phyloP scores from a whole-genome alignment of 2,329 filamentous ascomycete species.

The Neoarthrinium moseri region DNA sequence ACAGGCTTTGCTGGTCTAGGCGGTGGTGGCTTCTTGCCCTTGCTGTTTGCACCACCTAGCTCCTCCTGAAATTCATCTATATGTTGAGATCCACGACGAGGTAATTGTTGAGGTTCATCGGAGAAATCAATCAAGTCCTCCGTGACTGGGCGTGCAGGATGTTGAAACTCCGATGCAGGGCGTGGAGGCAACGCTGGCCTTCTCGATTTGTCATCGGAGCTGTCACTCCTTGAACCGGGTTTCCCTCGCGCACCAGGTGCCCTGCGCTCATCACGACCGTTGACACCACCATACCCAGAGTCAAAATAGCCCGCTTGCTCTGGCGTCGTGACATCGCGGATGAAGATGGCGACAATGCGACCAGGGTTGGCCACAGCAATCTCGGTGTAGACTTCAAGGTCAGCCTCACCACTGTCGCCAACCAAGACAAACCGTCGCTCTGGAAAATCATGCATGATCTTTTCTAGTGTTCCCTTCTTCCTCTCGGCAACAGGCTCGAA shows the following conservation, averaged over 20 bases:
- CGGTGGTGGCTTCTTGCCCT: constrained; percentile 38
- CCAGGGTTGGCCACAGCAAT: constrained; percentile 82
- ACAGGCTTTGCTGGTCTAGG: constrained; percentile 59
- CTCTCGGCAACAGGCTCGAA: constrained; percentile 96
- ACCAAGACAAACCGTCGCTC: constrained; percentile 86
- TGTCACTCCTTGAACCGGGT: constrained; percentile 15
- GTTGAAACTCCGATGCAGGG: constrained; percentile 18
- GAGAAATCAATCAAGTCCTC: constrained; percentile 62
- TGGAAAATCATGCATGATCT: constrained; percentile 86
- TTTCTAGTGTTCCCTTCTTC: constrained; percentile 85
- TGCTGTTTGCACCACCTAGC: constrained; percentile 19
- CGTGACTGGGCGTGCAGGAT: constrained; percentile 40
- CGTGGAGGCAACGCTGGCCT: constrained; percentile 34
- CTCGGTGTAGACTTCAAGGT: constrained; percentile 95
- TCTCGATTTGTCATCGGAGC: constrained; percentile 16
- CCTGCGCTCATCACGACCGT: constrained; percentile 22
- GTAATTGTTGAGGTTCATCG: constrained; percentile 44
- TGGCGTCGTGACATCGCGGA: constrained; percentile 88
- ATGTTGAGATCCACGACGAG: constrained; percentile 31
- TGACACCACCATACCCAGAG: constrained; percentile 37
- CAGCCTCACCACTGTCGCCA: constrained; percentile 94
- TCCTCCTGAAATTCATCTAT: constrained; percentile 26
- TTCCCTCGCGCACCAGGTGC: constrained; percentile 13
- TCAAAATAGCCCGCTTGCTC: constrained; percentile 77
- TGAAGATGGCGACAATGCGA: constrained; percentile 83